These are phyloP conservation scores for Santalum album DNA, from an alignment of 164 flowering plant genomes.

Conservation along the genomic window DNA sequence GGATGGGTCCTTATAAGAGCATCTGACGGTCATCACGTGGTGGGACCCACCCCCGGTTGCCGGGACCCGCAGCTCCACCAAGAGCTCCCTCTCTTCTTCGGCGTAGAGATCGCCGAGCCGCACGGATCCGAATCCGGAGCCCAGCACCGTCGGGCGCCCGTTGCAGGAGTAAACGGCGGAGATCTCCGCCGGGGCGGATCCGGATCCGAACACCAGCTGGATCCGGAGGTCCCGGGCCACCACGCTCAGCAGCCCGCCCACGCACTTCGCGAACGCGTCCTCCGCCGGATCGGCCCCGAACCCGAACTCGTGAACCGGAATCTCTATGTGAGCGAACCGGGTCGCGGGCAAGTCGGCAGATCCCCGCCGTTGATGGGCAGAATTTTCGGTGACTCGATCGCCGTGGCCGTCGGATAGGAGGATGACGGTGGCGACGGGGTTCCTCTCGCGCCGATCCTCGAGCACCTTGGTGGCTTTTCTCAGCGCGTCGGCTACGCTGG, in stretches of 20 bases:
- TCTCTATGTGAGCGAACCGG: conserved; percentile 82
- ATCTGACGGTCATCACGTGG: conserved; percentile 53
- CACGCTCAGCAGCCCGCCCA: conserved; percentile 79
- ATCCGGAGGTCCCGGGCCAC: conserved; percentile 72
- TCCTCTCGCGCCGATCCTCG: conserved; percentile 82
- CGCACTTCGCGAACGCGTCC: conserved; percentile 76
- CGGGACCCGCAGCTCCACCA: conserved; percentile 65
- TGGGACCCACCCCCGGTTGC: conserved; percentile 35
- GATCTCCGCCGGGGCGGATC: conserved; percentile 61
- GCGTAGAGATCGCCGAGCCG: conserved; percentile 80
- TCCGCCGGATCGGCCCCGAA: conserved; percentile 54
- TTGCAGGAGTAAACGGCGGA: conserved; percentile 48
- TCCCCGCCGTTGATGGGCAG: conserved; percentile 17
- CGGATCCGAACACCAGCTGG: conserved; percentile 48
- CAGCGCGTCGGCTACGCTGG: conserved; percentile 60
- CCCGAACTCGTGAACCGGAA: conserved; percentile 62
- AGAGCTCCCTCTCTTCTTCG: conserved; percentile 76
- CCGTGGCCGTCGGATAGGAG: conserved; percentile 81
- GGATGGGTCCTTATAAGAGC: conserved; percentile 63
- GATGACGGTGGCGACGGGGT: conserved; percentile 81
- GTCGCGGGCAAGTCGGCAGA: conserved; percentile 31
- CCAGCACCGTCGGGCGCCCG: conserved; percentile 39
- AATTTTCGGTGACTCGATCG: conserved; percentile 17
- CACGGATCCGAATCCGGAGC: conserved; percentile 26
- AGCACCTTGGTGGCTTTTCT: conserved; percentile 71